Conservation (phyloP, 2,329 filamentous ascomycete species). For the Pezicula neosporulosa region DNA sequence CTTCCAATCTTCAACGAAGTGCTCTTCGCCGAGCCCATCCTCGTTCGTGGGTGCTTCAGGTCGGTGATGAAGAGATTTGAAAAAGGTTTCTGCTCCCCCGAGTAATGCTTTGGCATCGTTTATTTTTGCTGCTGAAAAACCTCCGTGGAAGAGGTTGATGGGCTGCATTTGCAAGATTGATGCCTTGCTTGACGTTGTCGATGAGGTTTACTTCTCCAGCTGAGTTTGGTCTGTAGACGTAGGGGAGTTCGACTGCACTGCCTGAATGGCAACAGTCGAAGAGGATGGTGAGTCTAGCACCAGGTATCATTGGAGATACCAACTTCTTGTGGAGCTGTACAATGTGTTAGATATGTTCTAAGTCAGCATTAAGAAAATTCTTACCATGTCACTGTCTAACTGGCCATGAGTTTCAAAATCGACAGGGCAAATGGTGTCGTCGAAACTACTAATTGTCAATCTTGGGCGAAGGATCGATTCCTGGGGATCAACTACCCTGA, state of each 20-base stretch:
- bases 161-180: conserved; percentile 22
- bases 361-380: conserved; percentile 34
- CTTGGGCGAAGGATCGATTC: not conserved
- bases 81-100: conserved; percentile 49
- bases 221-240: conserved; percentile 45
- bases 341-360: not conserved
- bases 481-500: conserved; percentile 22
- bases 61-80: conserved; percentile 44
- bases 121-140: not conserved
- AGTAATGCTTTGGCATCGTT: conserved; percentile 43
- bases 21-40: conserved; percentile 42
- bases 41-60: conserved; percentile 36
- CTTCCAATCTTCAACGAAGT: conserved; percentile 38
- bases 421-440: conserved; percentile 40
- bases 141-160: not conserved
- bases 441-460: conserved; percentile 38
- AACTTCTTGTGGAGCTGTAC: conserved; percentile 57
- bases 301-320: conserved; percentile 71
- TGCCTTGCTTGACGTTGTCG: conserved; percentile 16
- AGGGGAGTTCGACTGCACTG: conserved; percentile 60
- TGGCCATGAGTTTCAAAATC: conserved; percentile 49
- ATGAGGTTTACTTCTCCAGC: not conserved
- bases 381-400: conserved; percentile 40
- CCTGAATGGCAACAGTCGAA: conserved; percentile 67
- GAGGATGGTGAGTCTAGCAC: conserved; percentile 72